A percentile compares a stretch with the other conserved stretches of the same genome.
Evolutionary conservation across 2,329 filamentous ascomycete species (phyloP).

Genomic region (Diaporthe vexans): DNA sequence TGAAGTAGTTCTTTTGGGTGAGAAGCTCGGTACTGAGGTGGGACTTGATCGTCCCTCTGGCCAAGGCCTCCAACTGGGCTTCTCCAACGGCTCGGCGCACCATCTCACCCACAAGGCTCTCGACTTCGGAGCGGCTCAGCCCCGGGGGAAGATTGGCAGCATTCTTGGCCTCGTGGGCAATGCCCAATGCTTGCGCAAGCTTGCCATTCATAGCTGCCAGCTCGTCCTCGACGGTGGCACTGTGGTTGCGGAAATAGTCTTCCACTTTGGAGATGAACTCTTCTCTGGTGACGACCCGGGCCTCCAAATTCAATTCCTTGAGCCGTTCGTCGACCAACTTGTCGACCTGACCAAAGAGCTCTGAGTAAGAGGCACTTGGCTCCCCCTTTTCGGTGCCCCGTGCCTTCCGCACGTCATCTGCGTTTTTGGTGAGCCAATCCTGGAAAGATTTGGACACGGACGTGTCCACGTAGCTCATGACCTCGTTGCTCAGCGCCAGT

Average conservation of each 20-base stretch:
- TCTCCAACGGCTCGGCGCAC: conserved; percentile 60
- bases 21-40: conserved; percentile 60
- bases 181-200: conserved; percentile 43
- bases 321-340: conserved; percentile 51
- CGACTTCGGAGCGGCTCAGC: conserved; percentile 58
- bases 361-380: conserved; percentile 29
- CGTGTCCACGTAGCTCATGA: conserved; percentile 42
- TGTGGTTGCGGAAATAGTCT: conserved; percentile 55
- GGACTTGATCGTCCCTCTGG: conserved; percentile 60
- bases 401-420: conserved; percentile 46
- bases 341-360: conserved; percentile 49
- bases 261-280: conserved; percentile 63
- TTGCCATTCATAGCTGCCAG: conserved; percentile 53
- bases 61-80: conserved; percentile 62
- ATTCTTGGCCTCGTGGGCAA: conserved; percentile 51
- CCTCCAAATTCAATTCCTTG: conserved; percentile 43
- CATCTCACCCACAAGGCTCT: conserved; percentile 55
- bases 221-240: conserved; percentile 57
- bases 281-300: conserved; percentile 59
- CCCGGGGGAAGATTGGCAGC: conserved; percentile 46
- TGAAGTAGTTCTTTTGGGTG: conserved; percentile 81
- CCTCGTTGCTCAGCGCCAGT: conserved; percentile 1
- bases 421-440: conserved; percentile 66
- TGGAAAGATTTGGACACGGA: conserved; percentile 62
- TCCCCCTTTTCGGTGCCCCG: neutral